phyloP scores from a whole-genome alignment of 2,329 filamentous ascomycete genomes.

The Hymenoscyphus infarciens region DNA sequence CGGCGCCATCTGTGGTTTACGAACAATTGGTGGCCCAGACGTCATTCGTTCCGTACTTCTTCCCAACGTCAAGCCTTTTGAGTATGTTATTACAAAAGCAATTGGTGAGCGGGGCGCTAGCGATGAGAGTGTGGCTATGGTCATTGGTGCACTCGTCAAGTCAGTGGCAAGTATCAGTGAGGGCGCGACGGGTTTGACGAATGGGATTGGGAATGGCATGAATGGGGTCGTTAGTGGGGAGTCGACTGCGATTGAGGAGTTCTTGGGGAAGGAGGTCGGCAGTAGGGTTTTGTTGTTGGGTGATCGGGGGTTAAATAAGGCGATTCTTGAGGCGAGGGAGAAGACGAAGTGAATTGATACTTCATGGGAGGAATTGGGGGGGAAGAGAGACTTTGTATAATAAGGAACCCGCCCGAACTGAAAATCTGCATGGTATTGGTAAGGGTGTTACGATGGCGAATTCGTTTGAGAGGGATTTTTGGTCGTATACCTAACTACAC shows the following conservation, averaged over 20 bases:
- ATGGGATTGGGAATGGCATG: constrained; percentile 23
- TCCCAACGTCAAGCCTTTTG: constrained; percentile 63
- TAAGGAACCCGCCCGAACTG: neutral
- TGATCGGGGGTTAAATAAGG: constrained; percentile 31
- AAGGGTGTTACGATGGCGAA: no score
- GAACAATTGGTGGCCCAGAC: constrained; percentile 68
- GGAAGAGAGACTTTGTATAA: neutral
- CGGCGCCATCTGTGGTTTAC: constrained; percentile 78
- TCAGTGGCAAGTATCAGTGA: constrained; percentile 48
- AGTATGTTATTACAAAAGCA: constrained; percentile 55
- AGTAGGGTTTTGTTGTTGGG: constrained; percentile 26
- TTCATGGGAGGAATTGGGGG: neutral
- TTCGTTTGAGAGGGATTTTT: no score
- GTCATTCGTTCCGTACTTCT: constrained; percentile 61
- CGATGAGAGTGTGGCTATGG: constrained; percentile 56
- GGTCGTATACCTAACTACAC: no score
- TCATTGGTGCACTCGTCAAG: constrained; percentile 54
- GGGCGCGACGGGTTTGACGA: constrained; percentile 13
- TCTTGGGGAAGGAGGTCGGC: constrained; percentile 32
- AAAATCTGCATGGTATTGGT: no score
- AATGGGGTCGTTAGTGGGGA: constrained; percentile 22
- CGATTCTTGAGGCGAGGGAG: constrained; percentile 30
- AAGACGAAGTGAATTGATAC: constrained; percentile 5
- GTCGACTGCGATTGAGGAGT: constrained; percentile 28
- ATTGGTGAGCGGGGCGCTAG: constrained; percentile 49